These are phyloP conservation scores for Mortierella claussenii DNA, from an alignment of 192 early-diverging fungal genomes.

Conservation along the genomic window DNA sequence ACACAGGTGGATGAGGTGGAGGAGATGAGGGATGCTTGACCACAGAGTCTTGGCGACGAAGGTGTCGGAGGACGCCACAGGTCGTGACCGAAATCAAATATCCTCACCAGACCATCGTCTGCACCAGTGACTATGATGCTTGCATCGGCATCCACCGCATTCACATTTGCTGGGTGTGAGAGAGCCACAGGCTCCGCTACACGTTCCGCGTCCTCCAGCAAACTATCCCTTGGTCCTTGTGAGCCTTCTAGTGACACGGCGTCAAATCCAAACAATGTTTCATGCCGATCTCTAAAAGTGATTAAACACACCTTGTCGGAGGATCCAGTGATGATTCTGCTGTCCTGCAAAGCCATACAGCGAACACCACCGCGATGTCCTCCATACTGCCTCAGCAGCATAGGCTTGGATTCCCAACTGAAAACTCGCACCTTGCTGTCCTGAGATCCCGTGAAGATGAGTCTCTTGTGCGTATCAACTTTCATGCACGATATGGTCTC, in stretches of 20 bases:
- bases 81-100: slow-evolving; percentile 44
- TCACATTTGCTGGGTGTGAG: slow-evolving; percentile 11
- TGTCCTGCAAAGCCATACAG: slow-evolving; percentile 30
- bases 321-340: slow-evolving; percentile 45
- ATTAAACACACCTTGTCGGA: slow-evolving; percentile 35
- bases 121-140: slow-evolving; percentile 38
- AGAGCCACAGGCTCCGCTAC: slow-evolving; percentile 28
- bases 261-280: too few species aligned
- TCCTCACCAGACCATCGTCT: slow-evolving; percentile 34
- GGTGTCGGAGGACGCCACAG: slow-evolving; percentile 36
- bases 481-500: slow-evolving; percentile 38
- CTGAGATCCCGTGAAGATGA: slow-evolving; percentile 38
- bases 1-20: slow-evolving; percentile 34
- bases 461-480: slow-evolving; percentile 14
- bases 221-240: not conserved
- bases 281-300: slow-evolving; percentile 31
- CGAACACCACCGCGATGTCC: slow-evolving; percentile 28
- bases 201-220: slow-evolving; percentile 1
- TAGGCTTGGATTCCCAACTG: slow-evolving; percentile 42
- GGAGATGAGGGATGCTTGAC: slow-evolving; percentile 38
- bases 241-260: not conserved
- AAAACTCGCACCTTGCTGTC: slow-evolving; percentile 41
- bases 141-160: slow-evolving; percentile 30
- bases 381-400: slow-evolving; percentile 43
- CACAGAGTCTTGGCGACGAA: slow-evolving; percentile 40